Conservation (phyloP, 306 rosid species). For the Cercis canadensis region DNA sequence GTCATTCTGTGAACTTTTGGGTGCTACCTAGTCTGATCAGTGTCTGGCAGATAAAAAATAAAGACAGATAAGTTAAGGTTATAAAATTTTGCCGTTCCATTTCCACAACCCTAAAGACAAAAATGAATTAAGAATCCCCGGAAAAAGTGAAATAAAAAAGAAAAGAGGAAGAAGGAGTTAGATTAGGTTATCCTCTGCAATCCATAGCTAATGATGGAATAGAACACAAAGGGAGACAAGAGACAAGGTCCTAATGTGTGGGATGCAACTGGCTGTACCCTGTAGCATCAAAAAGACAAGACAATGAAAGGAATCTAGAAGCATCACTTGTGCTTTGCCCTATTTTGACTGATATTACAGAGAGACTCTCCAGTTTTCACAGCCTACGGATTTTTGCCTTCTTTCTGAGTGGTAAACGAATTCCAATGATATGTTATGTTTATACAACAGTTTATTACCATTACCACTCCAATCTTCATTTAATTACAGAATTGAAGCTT, state of each 20-base stretch:
- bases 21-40: too few relatives aligned
- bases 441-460: not conserved
- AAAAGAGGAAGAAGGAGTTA: not conserved
- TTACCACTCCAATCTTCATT: not conserved
- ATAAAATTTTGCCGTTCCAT: too few relatives aligned
- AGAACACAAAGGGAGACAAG: not conserved
- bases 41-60: too few relatives aligned
- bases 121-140: too few relatives aligned
- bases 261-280: conserved; percentile 7
- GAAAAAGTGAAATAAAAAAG: too few relatives aligned
- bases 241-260: not conserved
- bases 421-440: conserved; percentile 21
- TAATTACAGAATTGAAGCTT: too few relatives aligned
- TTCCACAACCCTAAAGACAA: too few relatives aligned
- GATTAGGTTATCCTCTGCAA: too few relatives aligned
- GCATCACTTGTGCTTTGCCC: conserved; percentile 20
- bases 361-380: conserved; percentile 2
- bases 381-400: not conserved
- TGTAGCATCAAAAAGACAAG: not conserved
- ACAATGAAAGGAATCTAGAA: conserved; percentile 24
- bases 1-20: too few relatives aligned
- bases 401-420: too few relatives aligned
- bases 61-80: too few relatives aligned
- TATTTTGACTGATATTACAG: conserved; percentile 38
- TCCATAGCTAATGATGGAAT: too few relatives aligned